phyloP scores from a whole-genome alignment of 495 filamentous ascomycete genomes.

The Penicillium alfredii region DNA sequence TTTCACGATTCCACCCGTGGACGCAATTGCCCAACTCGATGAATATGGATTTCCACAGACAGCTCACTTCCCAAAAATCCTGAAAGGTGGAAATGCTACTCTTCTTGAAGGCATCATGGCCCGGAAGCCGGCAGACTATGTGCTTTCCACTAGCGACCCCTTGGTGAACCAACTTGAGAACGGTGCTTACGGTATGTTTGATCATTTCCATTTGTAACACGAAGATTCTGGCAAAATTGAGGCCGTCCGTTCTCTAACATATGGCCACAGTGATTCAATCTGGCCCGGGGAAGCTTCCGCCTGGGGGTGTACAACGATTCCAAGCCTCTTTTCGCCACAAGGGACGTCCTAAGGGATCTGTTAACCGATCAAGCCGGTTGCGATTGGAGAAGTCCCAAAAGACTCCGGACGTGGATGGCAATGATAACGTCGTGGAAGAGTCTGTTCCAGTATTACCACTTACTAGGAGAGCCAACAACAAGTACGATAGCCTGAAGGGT shows the following conservation, averaged over 20 bases:
- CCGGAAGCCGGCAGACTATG: constrained; percentile 28
- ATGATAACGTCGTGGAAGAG: constrained; percentile 2
- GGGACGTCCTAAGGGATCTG: constrained; percentile 1
- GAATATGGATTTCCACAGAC: constrained; percentile 47
- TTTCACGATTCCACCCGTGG: constrained; percentile 26
- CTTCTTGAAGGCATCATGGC: constrained; percentile 38
- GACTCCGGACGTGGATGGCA: constrained; percentile 3
- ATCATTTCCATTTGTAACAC: not conserved
- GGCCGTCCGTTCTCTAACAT: not conserved
- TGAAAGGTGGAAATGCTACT: constrained; percentile 41
- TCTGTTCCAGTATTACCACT: no score
- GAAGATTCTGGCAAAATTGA: no score
- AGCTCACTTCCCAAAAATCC: constrained; percentile 18
- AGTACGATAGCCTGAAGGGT: constrained; percentile 14
- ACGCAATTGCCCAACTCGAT: constrained; percentile 40
- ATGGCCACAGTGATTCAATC: constrained; percentile 1
- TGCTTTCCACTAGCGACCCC: constrained; percentile 30
- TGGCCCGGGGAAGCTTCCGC: constrained; percentile 4
- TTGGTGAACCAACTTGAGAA: constrained; percentile 18
- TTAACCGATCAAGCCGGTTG: not conserved
- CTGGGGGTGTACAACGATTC: not conserved
- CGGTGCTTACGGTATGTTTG: constrained; percentile 29
- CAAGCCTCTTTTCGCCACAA: no score
- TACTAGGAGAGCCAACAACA: no score
- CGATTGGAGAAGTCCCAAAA: constrained; percentile 5